Evolutionary conservation across 495 filamentous ascomycete species (phyloP).

Genomic region (Aspergillus funiculosus): DNA sequence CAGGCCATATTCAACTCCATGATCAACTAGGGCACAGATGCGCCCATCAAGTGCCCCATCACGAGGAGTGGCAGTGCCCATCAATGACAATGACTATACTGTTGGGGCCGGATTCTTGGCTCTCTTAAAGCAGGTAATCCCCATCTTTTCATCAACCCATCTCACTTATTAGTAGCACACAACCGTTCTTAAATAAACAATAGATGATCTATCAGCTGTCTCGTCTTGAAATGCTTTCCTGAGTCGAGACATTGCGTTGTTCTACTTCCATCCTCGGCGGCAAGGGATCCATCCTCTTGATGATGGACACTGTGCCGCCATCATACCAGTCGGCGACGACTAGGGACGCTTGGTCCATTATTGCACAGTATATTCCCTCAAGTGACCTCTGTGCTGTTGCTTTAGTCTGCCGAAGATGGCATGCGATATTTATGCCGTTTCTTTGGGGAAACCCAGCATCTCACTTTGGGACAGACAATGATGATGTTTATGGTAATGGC

Average conservation of each 20-base stretch:
- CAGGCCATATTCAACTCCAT: no score
- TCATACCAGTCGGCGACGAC: conserved; percentile 55
- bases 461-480: conserved; percentile 58
- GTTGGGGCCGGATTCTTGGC: conserved; percentile 10
- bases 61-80: conserved; percentile 15
- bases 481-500: conserved; percentile 53
- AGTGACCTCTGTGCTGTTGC: conserved; percentile 54
- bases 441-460: conserved; percentile 64
- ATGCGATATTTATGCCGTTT: conserved; percentile 53
- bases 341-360: conserved; percentile 55
- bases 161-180: no score
- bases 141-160: background rate
- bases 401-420: conserved; percentile 54
- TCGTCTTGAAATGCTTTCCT: background rate
- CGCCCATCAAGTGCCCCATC: conserved; percentile 8
- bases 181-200: background rate
- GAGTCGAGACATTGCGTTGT: no score
- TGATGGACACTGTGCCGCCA: conserved; percentile 52
- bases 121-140: background rate
- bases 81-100: conserved; percentile 6
- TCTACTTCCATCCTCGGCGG: no score
- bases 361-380: conserved; percentile 56
- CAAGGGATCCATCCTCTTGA: no score
- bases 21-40: conserved; percentile 1
- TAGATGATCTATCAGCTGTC: background rate